A percentile compares a stretch with the other conserved stretches of the same genome.
Evolutionary conservation across 192 early-diverging fungal species (phyloP).

Genomic region (Allomyces arbusculus): DNA sequence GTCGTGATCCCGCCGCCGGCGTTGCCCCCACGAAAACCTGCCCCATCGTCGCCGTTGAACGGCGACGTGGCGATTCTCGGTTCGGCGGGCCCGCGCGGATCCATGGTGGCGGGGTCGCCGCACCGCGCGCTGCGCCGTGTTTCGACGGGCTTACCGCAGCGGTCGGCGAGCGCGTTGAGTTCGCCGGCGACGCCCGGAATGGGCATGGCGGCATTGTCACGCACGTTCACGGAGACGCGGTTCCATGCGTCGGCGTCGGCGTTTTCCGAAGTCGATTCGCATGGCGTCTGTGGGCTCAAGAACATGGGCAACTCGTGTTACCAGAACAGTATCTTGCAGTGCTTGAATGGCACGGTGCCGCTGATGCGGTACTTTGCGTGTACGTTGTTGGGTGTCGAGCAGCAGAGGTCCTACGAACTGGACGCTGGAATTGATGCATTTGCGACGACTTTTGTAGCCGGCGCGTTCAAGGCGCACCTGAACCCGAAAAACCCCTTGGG

Average conservation of each 20-base stretch:
- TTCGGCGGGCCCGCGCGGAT: too few species aligned
- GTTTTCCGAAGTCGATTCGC: not conserved
- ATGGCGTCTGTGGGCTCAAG: not conserved
- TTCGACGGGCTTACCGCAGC: too few species aligned
- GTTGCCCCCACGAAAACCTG: not conserved
- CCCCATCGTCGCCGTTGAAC: too few species aligned
- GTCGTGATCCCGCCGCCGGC: not conserved
- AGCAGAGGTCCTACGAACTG: constrained; percentile 8
- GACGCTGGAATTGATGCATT: constrained; percentile 5
- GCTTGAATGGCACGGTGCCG: constrained; percentile 45
- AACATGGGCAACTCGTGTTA: not conserved
- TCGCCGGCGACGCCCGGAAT: not conserved
- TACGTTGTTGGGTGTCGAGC: constrained; percentile 25
- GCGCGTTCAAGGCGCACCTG: constrained; percentile 33
- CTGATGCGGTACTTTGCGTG: constrained; percentile 44
- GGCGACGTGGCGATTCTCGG: too few species aligned
- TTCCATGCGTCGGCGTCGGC: not conserved
- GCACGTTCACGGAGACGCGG: not conserved
- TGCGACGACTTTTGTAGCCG: constrained; percentile 16
- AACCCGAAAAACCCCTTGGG: constrained; percentile 48
- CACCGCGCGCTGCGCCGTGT: too few species aligned
- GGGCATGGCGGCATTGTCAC: not conserved
- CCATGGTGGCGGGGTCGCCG: too few species aligned
- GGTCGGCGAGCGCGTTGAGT: too few species aligned
- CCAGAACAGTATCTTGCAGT: constrained; percentile 59